Base-by-base conservation (phyloP, 495 filamentous ascomycete genomes). In the Penicillium riverlandense region DNA sequence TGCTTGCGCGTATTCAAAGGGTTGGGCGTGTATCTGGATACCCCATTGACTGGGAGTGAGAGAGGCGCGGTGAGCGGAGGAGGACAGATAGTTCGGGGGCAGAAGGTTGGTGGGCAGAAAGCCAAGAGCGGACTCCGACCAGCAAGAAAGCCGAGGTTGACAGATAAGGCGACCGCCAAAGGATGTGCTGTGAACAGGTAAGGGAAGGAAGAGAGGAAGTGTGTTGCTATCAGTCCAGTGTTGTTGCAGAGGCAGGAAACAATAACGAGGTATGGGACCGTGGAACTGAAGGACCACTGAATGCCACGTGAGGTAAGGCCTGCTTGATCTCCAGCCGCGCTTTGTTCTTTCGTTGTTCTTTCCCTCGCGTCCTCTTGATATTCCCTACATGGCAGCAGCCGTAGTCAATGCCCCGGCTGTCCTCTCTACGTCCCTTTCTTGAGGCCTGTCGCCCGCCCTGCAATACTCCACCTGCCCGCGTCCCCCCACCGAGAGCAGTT, bases 41-140 rank as follows among this genome's bases (percentile, higher is more conserved):
- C 57, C 66, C 62, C 66, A 70, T 70, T 44, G 60, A 66, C 64
- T 43, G 50, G 48, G 47, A 30, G n/a, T n/a, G 28, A 32, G 33
- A 11, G 15, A 44, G 7, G 10, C 9, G 38, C 27, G 37, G 13
- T 22, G 43, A 33, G 14, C 16, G n/a, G 27, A 33, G 35, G 35
- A 44, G 41, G 47, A 45, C 44, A 50, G 47, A 43, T 48, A 41
- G 34, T 15, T 44, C 15, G 37, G 29, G 50, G 48, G 40, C 33
- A 40, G 37, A 50, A 33, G 48, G 52, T 55, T 59, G 49, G 45
- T 48, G 51, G 50, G 42, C 41, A 42, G 53, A 54, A 59, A 49
- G 58, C 56, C 52, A 62, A 55, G 48, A 53, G 40, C 35, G 14
- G 45, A 47, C 57, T 47, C 47, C 47, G 49, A 50, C 50, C 45